Evolutionary conservation across 495 filamentous ascomycete species (phyloP).

Genomic region (Amniculicola lignicola): DNA sequence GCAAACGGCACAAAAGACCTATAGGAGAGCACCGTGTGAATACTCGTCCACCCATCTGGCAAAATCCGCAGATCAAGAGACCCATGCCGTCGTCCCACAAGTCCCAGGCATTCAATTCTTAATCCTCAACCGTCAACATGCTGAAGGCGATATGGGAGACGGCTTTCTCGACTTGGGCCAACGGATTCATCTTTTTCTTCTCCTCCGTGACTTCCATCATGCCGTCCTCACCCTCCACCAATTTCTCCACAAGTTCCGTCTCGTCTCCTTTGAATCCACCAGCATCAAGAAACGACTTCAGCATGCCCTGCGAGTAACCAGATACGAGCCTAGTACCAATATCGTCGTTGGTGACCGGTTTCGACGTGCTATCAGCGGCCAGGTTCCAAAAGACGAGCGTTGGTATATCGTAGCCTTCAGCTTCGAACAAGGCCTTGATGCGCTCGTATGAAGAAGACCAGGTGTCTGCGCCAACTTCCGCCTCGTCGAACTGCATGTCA

Average conservation of each 20-base stretch:
- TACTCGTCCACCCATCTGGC: too few relatives aligned
- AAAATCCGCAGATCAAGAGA: too few relatives aligned
- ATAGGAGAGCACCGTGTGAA: too few relatives aligned
- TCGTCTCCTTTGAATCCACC: slow-evolving; percentile 45
- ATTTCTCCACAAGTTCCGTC: slow-evolving; percentile 34
- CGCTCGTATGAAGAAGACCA: slow-evolving; percentile 45
- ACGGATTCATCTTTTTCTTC: slow-evolving; percentile 41
- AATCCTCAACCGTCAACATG: slow-evolving; percentile 49
- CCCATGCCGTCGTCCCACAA: too few relatives aligned
- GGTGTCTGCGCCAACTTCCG: slow-evolving; percentile 1
- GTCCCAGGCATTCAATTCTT: too few relatives aligned
- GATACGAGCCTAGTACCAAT: slow-evolving; percentile 44
- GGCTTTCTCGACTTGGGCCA: slow-evolving; percentile 44
- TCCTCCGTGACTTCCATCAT: slow-evolving; percentile 30
- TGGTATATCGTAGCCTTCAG: slow-evolving; percentile 49
- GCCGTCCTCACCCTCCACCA: slow-evolving; percentile 31
- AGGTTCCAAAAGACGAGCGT: slow-evolving; percentile 53
- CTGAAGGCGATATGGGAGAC: slow-evolving; percentile 45
- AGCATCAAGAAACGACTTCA: slow-evolving; percentile 50
- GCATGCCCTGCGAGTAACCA: slow-evolving; percentile 49
- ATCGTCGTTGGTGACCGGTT: slow-evolving; percentile 43
- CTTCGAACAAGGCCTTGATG: slow-evolving; percentile 41
- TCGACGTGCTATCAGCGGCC: slow-evolving; percentile 42
- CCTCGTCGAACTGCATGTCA: slow-evolving; percentile 51
- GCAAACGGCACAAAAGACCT: too few relatives aligned